Percentiles rank a stretch among this genome's conserved stretches.
Evolutionary conservation across 2,329 filamentous ascomycete genomes (phyloP).

Genomic region (Nemania serpens): DNA sequence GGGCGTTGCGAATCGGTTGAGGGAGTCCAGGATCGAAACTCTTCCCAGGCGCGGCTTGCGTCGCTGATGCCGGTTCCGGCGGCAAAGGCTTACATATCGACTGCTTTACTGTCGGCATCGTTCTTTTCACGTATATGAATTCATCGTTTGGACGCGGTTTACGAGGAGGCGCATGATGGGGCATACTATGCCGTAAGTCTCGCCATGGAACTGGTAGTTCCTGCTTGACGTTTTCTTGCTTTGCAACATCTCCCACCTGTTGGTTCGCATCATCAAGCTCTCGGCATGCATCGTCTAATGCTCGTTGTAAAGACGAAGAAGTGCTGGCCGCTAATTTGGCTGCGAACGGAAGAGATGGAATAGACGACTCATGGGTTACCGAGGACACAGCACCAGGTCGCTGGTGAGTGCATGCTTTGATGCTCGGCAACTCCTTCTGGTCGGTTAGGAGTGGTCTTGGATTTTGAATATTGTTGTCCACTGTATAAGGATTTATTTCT

Average conservation of each 20-base stretch:
- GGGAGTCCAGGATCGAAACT: constrained; percentile 14
- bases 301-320: constrained; percentile 41
- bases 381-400: constrained; percentile 19
- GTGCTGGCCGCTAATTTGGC: constrained; percentile 37
- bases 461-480: constrained; percentile 7
- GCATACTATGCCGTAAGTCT: constrained; percentile 6
- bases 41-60: constrained; percentile 6
- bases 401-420: constrained; percentile 7
- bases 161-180: constrained; percentile 15
- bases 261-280: constrained; percentile 35
- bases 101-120: constrained; percentile 25
- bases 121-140: constrained; percentile 29
- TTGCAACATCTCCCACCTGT: constrained; percentile 10
- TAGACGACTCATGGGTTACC: constrained; percentile 33
- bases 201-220: constrained; percentile 23
- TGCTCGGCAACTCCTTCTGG: constrained; percentile 5
- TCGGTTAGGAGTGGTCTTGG: background rate
- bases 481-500: constrained; percentile 20
- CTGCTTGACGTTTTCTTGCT: constrained; percentile 9
- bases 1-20: constrained; percentile 17
- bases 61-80: constrained; percentile 22
- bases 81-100: constrained; percentile 29
- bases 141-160: constrained; percentile 22
- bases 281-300: constrained; percentile 39
- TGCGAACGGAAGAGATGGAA: constrained; percentile 39